phyloP scores from a whole-genome alignment of 164 flowering plant species.

The Vitis labrusca region DNA sequence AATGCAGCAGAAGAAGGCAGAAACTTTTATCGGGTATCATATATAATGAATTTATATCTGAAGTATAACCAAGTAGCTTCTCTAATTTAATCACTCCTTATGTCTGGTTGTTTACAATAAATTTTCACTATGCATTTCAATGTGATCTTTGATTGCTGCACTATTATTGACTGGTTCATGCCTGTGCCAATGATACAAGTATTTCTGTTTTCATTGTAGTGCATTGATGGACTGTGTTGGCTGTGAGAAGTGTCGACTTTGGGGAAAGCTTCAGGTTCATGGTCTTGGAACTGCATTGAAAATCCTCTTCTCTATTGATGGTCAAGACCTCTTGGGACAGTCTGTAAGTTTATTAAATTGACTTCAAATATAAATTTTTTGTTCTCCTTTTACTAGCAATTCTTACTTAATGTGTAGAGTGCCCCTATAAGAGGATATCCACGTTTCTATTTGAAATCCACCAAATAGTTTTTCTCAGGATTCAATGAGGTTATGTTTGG shows the following conservation, averaged over 20 bases:
- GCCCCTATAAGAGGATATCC: background rate
- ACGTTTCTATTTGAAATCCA: too few species aligned
- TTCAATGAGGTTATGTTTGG: too few species aligned
- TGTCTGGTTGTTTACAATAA: too few species aligned
- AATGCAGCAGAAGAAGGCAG: too few species aligned
- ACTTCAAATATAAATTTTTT: background rate
- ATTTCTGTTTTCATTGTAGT: conserved; percentile 39
- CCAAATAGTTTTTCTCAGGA: too few species aligned
- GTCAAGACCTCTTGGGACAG: conserved; percentile 37
- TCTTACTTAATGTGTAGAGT: too few species aligned
- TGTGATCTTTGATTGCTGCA: background rate
- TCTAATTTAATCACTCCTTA: too few species aligned
- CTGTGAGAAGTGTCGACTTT: conserved; percentile 97
- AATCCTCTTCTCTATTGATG: conserved; percentile 88
- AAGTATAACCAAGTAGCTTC: too few species aligned
- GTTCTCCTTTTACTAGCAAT: background rate
- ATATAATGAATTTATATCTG: too few species aligned
- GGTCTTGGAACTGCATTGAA: conserved; percentile 98
- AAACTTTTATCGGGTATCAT: too few species aligned
- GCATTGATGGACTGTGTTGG: conserved; percentile 98
- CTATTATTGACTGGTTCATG: background rate
- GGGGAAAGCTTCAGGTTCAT: conserved; percentile 99
- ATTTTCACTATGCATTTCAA: background rate
- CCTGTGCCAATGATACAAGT: too few species aligned
- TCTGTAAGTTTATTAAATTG: conserved; percentile 41